These are phyloP conservation scores for Penicillium canescens DNA, from an alignment of 495 filamentous ascomycete species.

Conservation along the genomic window DNA sequence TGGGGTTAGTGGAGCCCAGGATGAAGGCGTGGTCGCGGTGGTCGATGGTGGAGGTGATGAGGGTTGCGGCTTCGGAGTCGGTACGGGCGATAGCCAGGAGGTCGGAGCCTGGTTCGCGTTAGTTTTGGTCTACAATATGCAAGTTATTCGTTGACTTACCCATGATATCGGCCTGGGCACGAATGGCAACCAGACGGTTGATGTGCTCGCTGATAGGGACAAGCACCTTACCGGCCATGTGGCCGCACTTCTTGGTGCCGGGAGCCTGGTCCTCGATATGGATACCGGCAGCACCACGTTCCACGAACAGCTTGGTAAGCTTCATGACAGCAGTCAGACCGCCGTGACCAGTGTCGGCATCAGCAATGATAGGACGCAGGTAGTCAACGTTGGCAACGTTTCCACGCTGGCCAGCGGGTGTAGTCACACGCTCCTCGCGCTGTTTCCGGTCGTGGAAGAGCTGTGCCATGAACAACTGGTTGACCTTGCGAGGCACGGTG, in stretches of 20 bases:
- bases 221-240: conserved; percentile 98
- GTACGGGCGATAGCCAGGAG: conserved; percentile 90
- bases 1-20: conserved; percentile 82
- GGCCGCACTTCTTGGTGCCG: conserved; percentile 98
- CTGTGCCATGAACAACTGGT: conserved; percentile 95
- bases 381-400: conserved; percentile 87
- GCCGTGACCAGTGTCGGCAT: conserved; percentile 97
- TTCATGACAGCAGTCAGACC: conserved; percentile 98
- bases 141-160: conserved; percentile 45
- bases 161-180: conserved; percentile 98
- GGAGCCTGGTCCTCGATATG: conserved; percentile 99
- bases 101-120: conserved; percentile 59
- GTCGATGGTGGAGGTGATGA: conserved; percentile 96
- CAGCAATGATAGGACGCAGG: conserved; percentile 92
- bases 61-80: conserved; percentile 95
- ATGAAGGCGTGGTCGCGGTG: conserved; percentile 93
- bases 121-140: not conserved
- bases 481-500: conserved; percentile 97
- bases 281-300: conserved; percentile 95
- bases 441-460: conserved; percentile 99
- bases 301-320: conserved; percentile 95
- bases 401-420: conserved; percentile 68
- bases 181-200: conserved; percentile 94
- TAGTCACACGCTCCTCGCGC: conserved; percentile 86
- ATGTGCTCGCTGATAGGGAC: conserved; percentile 98